Evolutionary conservation across 73 alveolate species (phyloP).

Genomic region (Uronychia setigera): DNA sequence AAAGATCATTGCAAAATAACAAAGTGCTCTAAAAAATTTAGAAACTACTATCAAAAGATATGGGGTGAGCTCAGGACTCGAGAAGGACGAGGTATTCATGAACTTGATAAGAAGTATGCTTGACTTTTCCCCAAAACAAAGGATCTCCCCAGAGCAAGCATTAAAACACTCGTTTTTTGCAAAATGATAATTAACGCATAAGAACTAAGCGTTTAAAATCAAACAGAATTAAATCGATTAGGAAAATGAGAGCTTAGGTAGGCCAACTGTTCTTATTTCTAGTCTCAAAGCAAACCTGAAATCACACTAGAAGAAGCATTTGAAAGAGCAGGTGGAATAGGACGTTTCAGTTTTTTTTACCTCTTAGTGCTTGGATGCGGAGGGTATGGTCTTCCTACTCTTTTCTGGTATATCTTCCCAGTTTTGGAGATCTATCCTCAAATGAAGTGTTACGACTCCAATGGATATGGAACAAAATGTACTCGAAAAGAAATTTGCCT

Average conservation of each 20-base stretch:
- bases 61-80: conserved; percentile 43
- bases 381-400: not conserved
- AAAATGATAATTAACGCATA: not conserved
- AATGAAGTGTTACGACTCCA: not conserved
- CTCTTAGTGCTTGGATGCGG: not conserved
- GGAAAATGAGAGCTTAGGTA: not conserved
- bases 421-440: not conserved
- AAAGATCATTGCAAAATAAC: conserved; percentile 47
- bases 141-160: conserved; percentile 73
- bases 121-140: conserved; percentile 55
- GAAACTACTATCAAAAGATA: conserved; percentile 24
- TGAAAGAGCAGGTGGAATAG: not conserved
- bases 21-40: conserved; percentile 13
- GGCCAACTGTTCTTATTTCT: not conserved
- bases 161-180: conserved; percentile 60
- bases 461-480: not conserved
- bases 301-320: not conserved
- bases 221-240: too few relatives aligned
- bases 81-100: conserved; percentile 43
- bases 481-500: not conserved
- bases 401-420: not conserved
- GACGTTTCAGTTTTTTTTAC: not conserved
- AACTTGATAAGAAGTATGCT: conserved; percentile 61
- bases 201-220: too few relatives aligned
- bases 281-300: not conserved